Base-by-base conservation (phyloP, 148 eudicot species). In the Camellia sinensis region DNA sequence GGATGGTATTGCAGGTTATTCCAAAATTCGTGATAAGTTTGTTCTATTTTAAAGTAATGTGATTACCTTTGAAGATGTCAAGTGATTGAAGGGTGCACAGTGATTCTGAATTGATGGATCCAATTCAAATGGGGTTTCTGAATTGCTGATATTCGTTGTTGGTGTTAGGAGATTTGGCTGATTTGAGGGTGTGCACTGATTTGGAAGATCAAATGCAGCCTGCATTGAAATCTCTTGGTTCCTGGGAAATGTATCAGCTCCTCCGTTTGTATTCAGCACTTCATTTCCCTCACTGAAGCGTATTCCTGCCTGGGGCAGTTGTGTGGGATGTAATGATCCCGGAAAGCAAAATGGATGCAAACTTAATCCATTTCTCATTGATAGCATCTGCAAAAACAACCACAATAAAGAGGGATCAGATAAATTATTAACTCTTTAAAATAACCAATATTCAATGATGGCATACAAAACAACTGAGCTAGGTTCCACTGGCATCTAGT, bases 351-450 rank as follows among this genome's bases (percentile, higher is more conserved):
- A 82, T 19, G 96, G 96, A 75, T 88, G 89, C 83, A 88, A 73
- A 84, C 90, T 83, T 69, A 87, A 81, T 80, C 96, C 96, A 74
- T 93, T 95, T 87, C 97, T 90, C 91, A 95, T 79, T 40, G 98
- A 90, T 62, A 59, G 60, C 74, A 71, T 22, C 61, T 72, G 76
- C 12, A 5, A 44, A 71, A 71, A 18, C 74, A 72, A 22, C 21
- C 53, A 75, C 61, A 72, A 43, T 57, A 37, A 61, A 67, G 40
- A 67, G 29, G 46, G 50, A 37, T 67, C 5, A 45, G 50, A 67
- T 14, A 54, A 41, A 53, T 52, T 10, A 74, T 2, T 2, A 66
- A 62, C 18, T 75, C 15, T 10, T 9, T 40, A 22, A 41, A 14
- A 41, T 46, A 9, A 2, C 40, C 15, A 65, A 61, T 8, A 7